Evolutionary conservation across 78 protist species (phyloP).

Genomic region (Kipferlia bialata): DNA sequence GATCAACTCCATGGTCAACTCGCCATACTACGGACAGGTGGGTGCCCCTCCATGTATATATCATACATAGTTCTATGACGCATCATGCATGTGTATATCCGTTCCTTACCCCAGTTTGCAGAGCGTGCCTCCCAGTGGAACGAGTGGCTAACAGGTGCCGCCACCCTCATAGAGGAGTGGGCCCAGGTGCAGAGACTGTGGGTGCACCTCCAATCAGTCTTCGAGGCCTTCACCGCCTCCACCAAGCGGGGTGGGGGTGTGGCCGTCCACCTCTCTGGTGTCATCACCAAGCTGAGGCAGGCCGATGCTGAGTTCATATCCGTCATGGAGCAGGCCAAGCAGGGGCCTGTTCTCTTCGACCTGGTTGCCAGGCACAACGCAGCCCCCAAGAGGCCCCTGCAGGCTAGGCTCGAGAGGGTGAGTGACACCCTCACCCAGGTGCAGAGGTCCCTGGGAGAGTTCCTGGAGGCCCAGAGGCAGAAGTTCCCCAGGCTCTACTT

Average conservation of each 20-base stretch:
- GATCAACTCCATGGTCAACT: not conserved
- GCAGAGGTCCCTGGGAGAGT: conserved; percentile 86
- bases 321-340: conserved; percentile 54
- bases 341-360: conserved; percentile 46
- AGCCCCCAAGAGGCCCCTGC: conserved; percentile 11
- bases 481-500: conserved; percentile 91
- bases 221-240: no score
- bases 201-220: conserved; percentile 87
- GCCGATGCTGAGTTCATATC: conserved; percentile 65
- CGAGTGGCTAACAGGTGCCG: conserved; percentile 57
- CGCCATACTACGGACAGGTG: not conserved
- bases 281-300: conserved; percentile 46
- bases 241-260: conserved; percentile 82
- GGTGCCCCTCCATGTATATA: no score
- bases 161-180: conserved; percentile 69
- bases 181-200: conserved; percentile 83
- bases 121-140: conserved; percentile 73
- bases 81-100: no score
- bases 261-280: conserved; percentile 62
- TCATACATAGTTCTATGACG: no score
- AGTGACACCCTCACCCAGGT: conserved; percentile 57
- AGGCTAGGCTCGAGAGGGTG: conserved; percentile 53
- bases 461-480: conserved; percentile 75
- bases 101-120: no score
- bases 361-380: conserved; percentile 51